Evolutionary conservation across 2,329 filamentous ascomycete species (phyloP).

Genomic region (Tolypocladium album): DNA sequence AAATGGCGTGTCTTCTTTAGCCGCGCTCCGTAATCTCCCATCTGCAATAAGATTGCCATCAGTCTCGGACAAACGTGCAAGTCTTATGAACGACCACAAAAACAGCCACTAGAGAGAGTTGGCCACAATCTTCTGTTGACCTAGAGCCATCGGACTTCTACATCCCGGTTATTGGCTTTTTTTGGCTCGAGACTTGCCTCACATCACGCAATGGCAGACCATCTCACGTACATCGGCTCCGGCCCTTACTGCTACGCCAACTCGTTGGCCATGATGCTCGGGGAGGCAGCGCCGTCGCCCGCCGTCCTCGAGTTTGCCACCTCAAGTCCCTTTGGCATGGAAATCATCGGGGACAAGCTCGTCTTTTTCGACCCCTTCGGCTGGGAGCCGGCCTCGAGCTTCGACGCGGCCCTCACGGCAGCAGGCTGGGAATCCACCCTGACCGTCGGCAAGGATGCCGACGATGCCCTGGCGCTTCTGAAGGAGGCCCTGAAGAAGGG

Average conservation of each 20-base stretch:
- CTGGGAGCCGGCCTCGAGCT: conserved; percentile 5
- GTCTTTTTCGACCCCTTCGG: conserved; percentile 10
- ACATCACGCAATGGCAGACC: not conserved
- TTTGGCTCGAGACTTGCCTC: not conserved
- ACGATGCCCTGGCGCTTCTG: conserved; percentile 5
- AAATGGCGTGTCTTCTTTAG: not conserved
- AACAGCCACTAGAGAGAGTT: not conserved
- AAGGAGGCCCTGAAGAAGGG: conserved; percentile 4
- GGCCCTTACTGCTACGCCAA: conserved; percentile 11
- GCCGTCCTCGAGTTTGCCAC: conserved; percentile 9
- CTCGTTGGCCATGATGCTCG: conserved; percentile 8
- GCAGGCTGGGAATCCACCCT: conserved; percentile 7
- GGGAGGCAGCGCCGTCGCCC: conserved; percentile 4
- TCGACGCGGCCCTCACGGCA: conserved; percentile 5
- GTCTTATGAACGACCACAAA: not conserved
- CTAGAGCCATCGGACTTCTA: no score
- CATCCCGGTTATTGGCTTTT: not conserved
- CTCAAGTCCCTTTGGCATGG: conserved; percentile 9
- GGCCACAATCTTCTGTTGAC: no score
- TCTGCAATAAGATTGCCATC: no score
- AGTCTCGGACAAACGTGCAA: not conserved
- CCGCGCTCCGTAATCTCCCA: no score
- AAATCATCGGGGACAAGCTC: conserved; percentile 6
- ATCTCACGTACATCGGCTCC: conserved; percentile 6
- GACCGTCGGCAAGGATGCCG: conserved; percentile 4